phyloP scores from a whole-genome alignment of 139 green algal species.

The Chlorella sp. region DNA sequence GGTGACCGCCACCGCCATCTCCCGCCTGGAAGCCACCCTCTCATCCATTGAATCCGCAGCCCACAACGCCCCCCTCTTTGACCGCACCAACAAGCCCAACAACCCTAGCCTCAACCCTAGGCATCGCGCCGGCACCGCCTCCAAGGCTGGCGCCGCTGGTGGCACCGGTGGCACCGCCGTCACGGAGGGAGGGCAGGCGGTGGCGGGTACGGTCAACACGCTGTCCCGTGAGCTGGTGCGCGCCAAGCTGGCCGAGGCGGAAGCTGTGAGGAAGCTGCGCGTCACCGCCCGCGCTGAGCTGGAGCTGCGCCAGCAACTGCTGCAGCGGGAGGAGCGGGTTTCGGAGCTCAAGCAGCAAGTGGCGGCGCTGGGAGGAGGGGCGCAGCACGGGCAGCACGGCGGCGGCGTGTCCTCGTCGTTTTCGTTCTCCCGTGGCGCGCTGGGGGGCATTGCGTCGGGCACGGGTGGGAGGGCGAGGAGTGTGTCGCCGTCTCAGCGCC shows the following conservation, averaged over 20 bases:
- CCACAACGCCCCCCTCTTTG: neutral
- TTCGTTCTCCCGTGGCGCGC: no score
- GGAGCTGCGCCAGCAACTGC: slow-evolving; percentile 11
- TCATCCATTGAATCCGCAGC: slow-evolving; percentile 31
- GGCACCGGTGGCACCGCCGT: neutral
- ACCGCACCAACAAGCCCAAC: neutral
- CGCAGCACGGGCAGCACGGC: no score
- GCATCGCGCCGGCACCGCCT: no score
- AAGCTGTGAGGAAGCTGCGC: slow-evolving; percentile 46
- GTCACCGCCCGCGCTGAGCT: slow-evolving; percentile 14
- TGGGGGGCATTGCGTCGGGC: no score
- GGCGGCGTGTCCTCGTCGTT: no score
- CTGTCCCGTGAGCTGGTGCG: slow-evolving; percentile 53
- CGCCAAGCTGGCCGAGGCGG: slow-evolving; percentile 51
- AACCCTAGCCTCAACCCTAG: no score
- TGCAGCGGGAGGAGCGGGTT: slow-evolving; percentile 9
- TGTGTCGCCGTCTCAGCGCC: no score
- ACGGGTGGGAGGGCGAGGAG: no score
- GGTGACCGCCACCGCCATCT: slow-evolving; percentile 38
- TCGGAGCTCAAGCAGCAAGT: slow-evolving; percentile 4
- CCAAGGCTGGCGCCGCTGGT: neutral
- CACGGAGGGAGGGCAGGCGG: no score
- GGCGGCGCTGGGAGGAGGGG: neutral
- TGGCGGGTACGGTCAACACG: slow-evolving; percentile 8
- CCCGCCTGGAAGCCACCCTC: slow-evolving; percentile 41